Base-by-base conservation (phyloP, 2,329 filamentous ascomycete genomes). In the Fusarium bulbicola region DNA sequence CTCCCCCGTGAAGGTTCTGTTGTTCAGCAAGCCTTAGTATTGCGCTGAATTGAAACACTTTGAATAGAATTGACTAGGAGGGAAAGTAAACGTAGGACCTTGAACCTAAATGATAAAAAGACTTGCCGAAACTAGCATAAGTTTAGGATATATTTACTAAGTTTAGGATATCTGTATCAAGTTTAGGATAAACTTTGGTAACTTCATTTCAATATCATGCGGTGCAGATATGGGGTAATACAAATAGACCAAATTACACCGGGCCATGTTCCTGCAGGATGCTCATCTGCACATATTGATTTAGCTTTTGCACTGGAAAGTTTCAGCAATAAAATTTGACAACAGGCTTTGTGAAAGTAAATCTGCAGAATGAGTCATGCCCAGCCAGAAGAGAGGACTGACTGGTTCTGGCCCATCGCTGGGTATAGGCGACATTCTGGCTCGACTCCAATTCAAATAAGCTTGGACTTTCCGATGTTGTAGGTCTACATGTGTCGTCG, bases 211-310 rank as follows among this genome's bases (percentile, higher is more conserved):
- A 40, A n/a, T n/a, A 10, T 40, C 5, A 2, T 32, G 30, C 13
- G 1, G 0, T 40, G 18, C 7, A 11, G 8, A 28, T 7, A 15
- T 3, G 3, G 13, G 26, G 4, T 11, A 15, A 15, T 11, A 9
- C 26, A 16, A 6, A 47, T 13, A 26, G 12, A 47, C 26, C 12
- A 28, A 28, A 28, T 15, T 28, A 4, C 26, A 46, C 9, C 6
- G 5, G 6, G 24, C 18, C 9, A 28, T 28, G n/a, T 11, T 24
- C 40, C 12, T 46, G 5, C 13, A 1, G 43, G 12, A 28, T 45
- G 4, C 16, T 26, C 11, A 26, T 14, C 16, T 10, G 18, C 20
- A 16, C 26, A 47, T 3, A 15, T 28, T 4, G 15, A 3, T 5
- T 21, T 47, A 47, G 45, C 13, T 3, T 47, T 16, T 21, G 20